Percentiles rank a stretch among this genome's conserved stretches.
Evolutionary conservation across 176 grass and related monocot species (phyloP).

Genomic region (Saccharum officinarum): DNA sequence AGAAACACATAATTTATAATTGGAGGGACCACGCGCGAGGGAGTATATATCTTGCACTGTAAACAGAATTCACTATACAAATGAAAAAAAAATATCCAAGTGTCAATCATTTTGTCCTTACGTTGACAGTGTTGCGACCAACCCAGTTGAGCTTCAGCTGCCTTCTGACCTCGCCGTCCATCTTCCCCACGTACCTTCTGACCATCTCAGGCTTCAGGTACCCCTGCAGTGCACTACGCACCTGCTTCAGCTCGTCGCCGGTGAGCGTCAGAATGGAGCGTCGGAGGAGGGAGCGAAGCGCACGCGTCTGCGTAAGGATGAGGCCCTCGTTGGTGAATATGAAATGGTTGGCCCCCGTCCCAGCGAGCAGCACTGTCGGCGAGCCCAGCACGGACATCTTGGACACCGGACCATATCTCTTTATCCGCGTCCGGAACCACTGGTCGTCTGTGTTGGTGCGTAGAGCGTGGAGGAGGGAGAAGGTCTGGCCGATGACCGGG

Average conservation of each 20-base stretch:
- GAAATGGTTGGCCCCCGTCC: constrained; percentile 43
- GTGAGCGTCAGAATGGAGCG: constrained; percentile 35
- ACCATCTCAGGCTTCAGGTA: constrained; percentile 49
- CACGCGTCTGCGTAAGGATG: constrained; percentile 32
- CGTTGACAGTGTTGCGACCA: constrained; percentile 21
- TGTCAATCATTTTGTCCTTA: not conserved
- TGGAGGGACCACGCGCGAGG: too few species aligned
- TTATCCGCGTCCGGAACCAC: constrained; percentile 31
- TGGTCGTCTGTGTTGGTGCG: constrained; percentile 38
- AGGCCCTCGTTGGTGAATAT: constrained; percentile 36
- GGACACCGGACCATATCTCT: constrained; percentile 39
- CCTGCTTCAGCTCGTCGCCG: constrained; percentile 39
- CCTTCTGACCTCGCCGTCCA: constrained; percentile 39
- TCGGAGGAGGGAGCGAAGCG: constrained; percentile 27
- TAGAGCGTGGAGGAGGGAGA: constrained; percentile 38
- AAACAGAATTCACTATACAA: not conserved
- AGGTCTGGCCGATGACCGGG: constrained; percentile 41
- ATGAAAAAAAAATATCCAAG: not conserved
- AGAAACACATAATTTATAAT: not conserved
- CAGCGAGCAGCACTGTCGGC: constrained; percentile 37
- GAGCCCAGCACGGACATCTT: constrained; percentile 43
- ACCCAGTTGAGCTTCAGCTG: constrained; percentile 44
- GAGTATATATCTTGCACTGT: too few species aligned
- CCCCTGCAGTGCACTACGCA: constrained; percentile 9
- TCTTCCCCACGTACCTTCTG: constrained; percentile 25